Evolutionary conservation across 805 yeast species (phyloP).

Genomic region (Yamadazyma ubonensis): DNA sequence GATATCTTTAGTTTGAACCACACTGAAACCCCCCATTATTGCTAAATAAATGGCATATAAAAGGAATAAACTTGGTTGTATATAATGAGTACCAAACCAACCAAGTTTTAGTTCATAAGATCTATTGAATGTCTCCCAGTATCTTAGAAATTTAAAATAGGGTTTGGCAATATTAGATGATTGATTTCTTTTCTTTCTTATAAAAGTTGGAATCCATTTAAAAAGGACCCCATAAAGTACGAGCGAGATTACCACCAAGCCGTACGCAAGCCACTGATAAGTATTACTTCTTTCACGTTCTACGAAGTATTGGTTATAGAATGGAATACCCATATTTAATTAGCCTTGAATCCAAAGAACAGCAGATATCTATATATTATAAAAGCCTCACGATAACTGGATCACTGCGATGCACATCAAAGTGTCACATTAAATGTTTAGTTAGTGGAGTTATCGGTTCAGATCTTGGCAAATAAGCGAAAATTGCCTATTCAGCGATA

Average conservation of each 20-base stretch:
- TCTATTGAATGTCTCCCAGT: slow-evolving; percentile 29
- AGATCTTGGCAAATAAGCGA: neutral
- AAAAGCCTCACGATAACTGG: neutral
- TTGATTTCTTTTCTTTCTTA: slow-evolving; percentile 25
- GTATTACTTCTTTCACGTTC: slow-evolving; percentile 36
- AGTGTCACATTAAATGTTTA: neutral
- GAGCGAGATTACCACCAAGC: slow-evolving; percentile 24
- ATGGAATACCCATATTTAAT: slow-evolving; percentile 25
- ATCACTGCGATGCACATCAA: neutral
- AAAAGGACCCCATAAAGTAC: slow-evolving; percentile 41
- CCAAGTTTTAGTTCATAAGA: slow-evolving; percentile 22
- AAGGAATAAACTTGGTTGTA: slow-evolving; percentile 43
- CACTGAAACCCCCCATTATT: slow-evolving; percentile 28
- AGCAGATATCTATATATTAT: neutral
- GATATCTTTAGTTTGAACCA: slow-evolving; percentile 35
- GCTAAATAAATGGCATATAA: slow-evolving; percentile 27
- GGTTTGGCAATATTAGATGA: slow-evolving; percentile 15
- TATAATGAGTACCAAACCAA: slow-evolving; percentile 21
- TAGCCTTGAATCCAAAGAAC: neutral
- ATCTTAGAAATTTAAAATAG: slow-evolving; percentile 27
- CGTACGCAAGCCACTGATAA: slow-evolving; percentile 37
- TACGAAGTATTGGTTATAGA: slow-evolving; percentile 35
- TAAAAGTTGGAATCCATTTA: slow-evolving; percentile 39
- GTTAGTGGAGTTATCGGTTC: slow-evolving; percentile 4
- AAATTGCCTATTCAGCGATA: neutral